phyloP scores from a whole-genome alignment of 345 rosid genomes.

The Camelina laxa region DNA sequence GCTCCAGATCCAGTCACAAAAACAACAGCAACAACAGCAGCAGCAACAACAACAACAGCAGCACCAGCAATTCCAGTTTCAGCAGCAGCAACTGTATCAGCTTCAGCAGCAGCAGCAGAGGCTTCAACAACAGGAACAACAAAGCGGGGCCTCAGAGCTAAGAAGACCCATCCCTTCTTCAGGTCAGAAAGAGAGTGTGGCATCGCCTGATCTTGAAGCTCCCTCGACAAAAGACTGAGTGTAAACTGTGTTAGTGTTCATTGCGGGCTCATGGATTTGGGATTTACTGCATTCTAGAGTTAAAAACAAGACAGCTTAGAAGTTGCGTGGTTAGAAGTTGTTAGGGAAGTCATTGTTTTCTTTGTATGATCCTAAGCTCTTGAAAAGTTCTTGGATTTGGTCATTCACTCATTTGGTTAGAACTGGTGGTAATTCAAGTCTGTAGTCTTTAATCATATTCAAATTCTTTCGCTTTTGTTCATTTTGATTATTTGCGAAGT shows the following conservation, averaged over 20 bases:
- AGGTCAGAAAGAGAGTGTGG: slow-evolving; percentile 57
- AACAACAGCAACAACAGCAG: slow-evolving; percentile 61
- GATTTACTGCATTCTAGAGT: slow-evolving; percentile 20
- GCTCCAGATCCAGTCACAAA: slow-evolving; percentile 89
- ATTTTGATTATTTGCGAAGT: slow-evolving; percentile 3
- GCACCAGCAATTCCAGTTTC: slow-evolving; percentile 62
- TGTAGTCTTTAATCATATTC: slow-evolving; percentile 13
- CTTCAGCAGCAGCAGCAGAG: slow-evolving; percentile 63
- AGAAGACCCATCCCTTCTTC: slow-evolving; percentile 56
- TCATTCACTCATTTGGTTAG: slow-evolving; percentile 20
- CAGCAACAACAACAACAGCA: slow-evolving; percentile 58
- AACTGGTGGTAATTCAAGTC: slow-evolving; percentile 6
- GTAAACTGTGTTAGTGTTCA: slow-evolving; percentile 28
- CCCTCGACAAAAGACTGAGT: slow-evolving; percentile 29
- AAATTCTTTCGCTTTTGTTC: slow-evolving; percentile 11
- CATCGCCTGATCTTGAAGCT: slow-evolving; percentile 31
- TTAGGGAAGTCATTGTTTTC: slow-evolving; percentile 10
- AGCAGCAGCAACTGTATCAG: slow-evolving; percentile 58
- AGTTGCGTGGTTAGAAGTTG: not conserved
- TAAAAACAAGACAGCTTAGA: slow-evolving; percentile 32
- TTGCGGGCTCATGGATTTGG: slow-evolving; percentile 14
- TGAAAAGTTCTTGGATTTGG: slow-evolving; percentile 13
- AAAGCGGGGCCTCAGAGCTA: slow-evolving; percentile 48
- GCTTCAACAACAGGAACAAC: slow-evolving; percentile 57
- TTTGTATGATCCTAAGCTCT: slow-evolving; percentile 32